Base-by-base conservation (phyloP, 805 yeast genomes). In the Candida loeiensis region DNA sequence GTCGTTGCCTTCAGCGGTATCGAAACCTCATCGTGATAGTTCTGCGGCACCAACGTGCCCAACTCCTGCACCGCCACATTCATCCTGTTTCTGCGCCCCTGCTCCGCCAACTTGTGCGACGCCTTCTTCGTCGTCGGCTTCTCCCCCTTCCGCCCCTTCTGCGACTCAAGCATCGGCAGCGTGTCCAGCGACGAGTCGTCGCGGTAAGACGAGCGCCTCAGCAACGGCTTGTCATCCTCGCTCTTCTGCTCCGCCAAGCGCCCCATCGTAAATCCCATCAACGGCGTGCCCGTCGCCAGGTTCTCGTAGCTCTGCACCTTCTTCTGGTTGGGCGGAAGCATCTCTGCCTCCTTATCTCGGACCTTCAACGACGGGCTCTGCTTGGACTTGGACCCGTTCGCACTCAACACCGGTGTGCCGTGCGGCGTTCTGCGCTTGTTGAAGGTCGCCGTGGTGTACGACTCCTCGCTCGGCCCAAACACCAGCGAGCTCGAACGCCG, bases 1-100 rank as follows among this genome's bases (percentile, higher is more conserved):
- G 97, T 91, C 2, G 95, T 89, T 2, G 98, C 98, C 55, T 91
- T 91, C 19, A 95, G 82, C 1, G 95, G 95, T 24, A 85, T 81
- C 3, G 68, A 49, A 11, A 77, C 75, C 11, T 76, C 71, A 25
- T 76, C 82, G 41, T 73, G 77, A 51, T 79, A 65, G 17, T 60
- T 59, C 4, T 80, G 76, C 0, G 95, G 95, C 16, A 91, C 73
- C 45, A 88, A 62, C 7, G 68, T 52, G 6, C 82, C 81, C 43
- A 91, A 66, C 31, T 86, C 95, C 32, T 78, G 79, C 21, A 91
- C 80, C 0, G 97, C 98, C 41, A 71, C 65, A 59, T 93, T 93
- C 82, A 91, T 84, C 46, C 99, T 72, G 59, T 91, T 90, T 51
- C 99, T 76, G 39, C 99, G 74, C 12, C 96, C 98, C 61, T 93